These are phyloP conservation scores for Moricandia moricandioides DNA, from an alignment of 345 rosid species.

Conservation along the genomic window DNA sequence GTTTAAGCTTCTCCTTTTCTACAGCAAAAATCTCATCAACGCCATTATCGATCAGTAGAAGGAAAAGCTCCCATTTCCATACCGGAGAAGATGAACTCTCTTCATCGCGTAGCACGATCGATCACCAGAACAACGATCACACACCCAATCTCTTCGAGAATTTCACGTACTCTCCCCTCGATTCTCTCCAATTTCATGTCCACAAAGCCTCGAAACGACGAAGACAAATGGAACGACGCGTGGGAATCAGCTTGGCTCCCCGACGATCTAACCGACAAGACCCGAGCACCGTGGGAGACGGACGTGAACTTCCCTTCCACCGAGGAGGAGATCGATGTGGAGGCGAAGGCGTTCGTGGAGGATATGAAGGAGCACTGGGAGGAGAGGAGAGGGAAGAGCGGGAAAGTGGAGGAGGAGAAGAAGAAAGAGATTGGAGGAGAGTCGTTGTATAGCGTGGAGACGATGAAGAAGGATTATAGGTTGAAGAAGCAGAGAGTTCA, in stretches of 20 bases:
- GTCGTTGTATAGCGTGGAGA: conserved; percentile 73
- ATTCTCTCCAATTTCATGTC: conserved; percentile 34
- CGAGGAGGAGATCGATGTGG: conserved; percentile 60
- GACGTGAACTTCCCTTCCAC: conserved; percentile 63
- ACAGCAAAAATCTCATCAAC: neutral
- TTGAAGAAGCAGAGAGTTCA: conserved; percentile 92
- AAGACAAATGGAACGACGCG: conserved; percentile 88
- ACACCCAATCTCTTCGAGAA: neutral
- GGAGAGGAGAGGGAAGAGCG: conserved; percentile 54
- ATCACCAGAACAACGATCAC: conserved; percentile 18
- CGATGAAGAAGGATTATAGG: conserved; percentile 81
- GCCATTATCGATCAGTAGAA: no score
- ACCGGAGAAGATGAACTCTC: conserved; percentile 35
- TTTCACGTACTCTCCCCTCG: conserved; percentile 10
- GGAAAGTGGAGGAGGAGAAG: conserved; percentile 34
- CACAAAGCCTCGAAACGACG: conserved; percentile 42
- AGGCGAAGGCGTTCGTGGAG: conserved; percentile 86
- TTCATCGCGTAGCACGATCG: conserved; percentile 30
- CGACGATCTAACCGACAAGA: conserved; percentile 54
- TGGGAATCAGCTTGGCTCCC: conserved; percentile 97
- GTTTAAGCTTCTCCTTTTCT: neutral
- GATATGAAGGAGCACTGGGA: conserved; percentile 91
- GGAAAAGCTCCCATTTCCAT: no score
- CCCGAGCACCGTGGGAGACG: conserved; percentile 74
- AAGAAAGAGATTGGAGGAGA: conserved; percentile 24